Base-by-base conservation (phyloP, 208 protist genomes). In the Sergeia podlipaevii region DNA sequence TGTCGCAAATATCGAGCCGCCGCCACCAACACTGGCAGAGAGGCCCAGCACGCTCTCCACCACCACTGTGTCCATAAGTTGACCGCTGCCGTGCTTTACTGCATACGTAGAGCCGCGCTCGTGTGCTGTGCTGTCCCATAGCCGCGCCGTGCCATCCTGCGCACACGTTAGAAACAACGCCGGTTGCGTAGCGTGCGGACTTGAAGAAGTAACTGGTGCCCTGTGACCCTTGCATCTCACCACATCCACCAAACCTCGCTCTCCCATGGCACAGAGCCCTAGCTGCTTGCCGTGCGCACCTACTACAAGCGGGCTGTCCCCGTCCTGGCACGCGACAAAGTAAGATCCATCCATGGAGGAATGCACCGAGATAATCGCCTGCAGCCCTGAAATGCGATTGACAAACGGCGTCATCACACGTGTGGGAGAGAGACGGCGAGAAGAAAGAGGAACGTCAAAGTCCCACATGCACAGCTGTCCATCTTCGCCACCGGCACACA, bases 401-500 rank as follows among this genome's bases (percentile, higher is more conserved):
- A 85, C 78, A 73, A 92, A 92, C 8, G 85, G 85, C 4, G 77
- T 89, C 32, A 92, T 72, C 44, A 80, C 54, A 4, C 85, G 80
- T 34, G 85, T 92, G 11, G 80, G 77, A 36, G 61, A 53, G 5
- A 87, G 28, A 4, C 65, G 65, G 42, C 55, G 60, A 23, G 73
- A 72, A 10, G 63, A 61, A 26, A 84, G 61, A 0, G 74, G 59
- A 10, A 55, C 41, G 2, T 34, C 51, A 41, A 92, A 89, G 47
- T 89, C 80, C 80, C 80, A 92, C 77, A 92, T 89, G 63, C 66
- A 84, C 7, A 92, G 47, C 43, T 74, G 63, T 1, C 85, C 85
- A 46, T 87, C 80, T 21, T 89, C 80, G 23, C 77, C 74, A n/a
- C 66, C 80, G 3, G 80, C 72, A 50, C 80, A 89, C 20, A 92